Conservation (phyloP, 1,284 basidiomycete species). For the Fereydounia khargensis region DNA sequence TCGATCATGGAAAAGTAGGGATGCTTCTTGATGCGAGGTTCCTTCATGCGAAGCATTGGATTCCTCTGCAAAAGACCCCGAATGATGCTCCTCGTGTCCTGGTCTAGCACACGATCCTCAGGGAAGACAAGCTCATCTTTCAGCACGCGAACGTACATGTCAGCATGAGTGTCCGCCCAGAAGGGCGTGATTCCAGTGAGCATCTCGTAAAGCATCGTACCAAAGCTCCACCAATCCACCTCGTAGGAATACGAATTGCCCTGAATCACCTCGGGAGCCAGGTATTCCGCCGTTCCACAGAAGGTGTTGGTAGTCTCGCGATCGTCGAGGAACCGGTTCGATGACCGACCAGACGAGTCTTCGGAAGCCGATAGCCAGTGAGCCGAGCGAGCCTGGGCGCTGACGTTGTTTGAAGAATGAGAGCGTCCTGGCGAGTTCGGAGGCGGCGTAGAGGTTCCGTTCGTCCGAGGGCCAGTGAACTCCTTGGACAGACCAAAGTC, state of each 20-base stretch:
- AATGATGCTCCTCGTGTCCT: slow-evolving; percentile 90
- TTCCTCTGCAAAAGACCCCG: slow-evolving; percentile 90
- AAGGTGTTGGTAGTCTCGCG: slow-evolving; percentile 98
- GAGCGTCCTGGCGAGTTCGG: slow-evolving; percentile 61
- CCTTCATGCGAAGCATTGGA: slow-evolving; percentile 82
- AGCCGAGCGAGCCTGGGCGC: slow-evolving; percentile 79
- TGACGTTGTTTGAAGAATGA: slow-evolving; percentile 55
- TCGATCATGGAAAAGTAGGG: slow-evolving; percentile 95
- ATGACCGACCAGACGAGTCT: slow-evolving; percentile 16
- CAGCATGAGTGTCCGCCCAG: slow-evolving; percentile 88
- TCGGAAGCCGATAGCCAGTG: slow-evolving; percentile 81
- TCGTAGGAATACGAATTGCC: slow-evolving; percentile 95
- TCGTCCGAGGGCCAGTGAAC: slow-evolving; percentile 67
- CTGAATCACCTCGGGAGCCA: slow-evolving; percentile 97
- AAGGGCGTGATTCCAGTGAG: slow-evolving; percentile 98
- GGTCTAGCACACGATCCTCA: slow-evolving; percentile 83
- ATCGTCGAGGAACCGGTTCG: slow-evolving; percentile 88
- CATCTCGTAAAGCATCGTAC: slow-evolving; percentile 99
- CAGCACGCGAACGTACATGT: slow-evolving; percentile 88
- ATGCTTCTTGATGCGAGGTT: slow-evolving; percentile 87
- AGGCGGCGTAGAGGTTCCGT: slow-evolving; percentile 73
- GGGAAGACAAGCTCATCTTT: slow-evolving; percentile 85
- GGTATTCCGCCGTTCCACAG: slow-evolving; percentile 98
- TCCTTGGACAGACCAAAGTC: slow-evolving; percentile 94
- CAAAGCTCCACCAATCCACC: slow-evolving; percentile 99